Conservation (phyloP, 1,284 basidiomycete species). For the Cutaneotrichosporon spelunceum region DNA sequence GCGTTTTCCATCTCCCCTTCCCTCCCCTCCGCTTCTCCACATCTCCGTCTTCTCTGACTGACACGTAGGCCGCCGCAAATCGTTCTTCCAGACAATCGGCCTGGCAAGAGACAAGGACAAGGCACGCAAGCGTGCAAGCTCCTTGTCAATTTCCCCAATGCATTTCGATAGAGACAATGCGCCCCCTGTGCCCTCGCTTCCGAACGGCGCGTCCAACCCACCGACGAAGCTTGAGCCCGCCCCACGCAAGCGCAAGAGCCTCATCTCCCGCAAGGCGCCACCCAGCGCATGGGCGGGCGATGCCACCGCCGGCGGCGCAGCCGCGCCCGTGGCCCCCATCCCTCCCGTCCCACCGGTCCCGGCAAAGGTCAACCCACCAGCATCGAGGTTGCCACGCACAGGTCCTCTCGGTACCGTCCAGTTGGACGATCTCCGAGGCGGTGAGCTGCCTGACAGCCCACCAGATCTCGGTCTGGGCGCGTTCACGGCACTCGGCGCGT, state of each 20-base stretch:
- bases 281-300: conserved; percentile 5
- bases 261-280: conserved; percentile 5
- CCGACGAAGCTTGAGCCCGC: background rate
- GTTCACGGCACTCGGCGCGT: background rate
- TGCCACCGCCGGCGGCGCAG: background rate
- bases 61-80: conserved; percentile 12
- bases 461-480: background rate
- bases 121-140: background rate
- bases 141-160: background rate
- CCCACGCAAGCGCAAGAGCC: background rate
- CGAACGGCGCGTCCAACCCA: background rate
- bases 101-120: background rate
- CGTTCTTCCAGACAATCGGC: conserved; percentile 10
- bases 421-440: background rate
- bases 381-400: background rate
- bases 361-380: background rate
- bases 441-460: background rate
- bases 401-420: background rate
- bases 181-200: conserved; percentile 8
- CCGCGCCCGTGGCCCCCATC: background rate
- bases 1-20: background rate
- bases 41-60: background rate
- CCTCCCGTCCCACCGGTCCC: background rate
- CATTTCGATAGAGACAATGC: background rate
- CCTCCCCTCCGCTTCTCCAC: no score